phyloP scores from a whole-genome alignment of 305 asterid species.

The Solanum chacoense region DNA sequence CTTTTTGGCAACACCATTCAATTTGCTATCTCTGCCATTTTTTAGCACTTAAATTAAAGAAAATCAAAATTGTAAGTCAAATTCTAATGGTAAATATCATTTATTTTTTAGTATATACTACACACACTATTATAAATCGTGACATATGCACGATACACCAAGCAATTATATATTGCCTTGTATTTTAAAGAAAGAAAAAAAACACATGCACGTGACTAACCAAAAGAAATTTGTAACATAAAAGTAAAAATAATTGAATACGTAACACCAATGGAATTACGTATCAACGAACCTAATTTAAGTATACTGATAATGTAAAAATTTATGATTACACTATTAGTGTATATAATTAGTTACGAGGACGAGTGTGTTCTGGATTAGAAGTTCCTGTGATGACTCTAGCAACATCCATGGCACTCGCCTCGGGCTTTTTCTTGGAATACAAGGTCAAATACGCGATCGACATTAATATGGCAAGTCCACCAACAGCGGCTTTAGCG shows the following conservation, averaged over 20 bases:
- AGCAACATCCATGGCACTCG: constrained; percentile 70
- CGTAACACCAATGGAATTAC: not conserved
- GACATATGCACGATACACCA: not conserved
- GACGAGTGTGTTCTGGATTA: constrained; percentile 34
- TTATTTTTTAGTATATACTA: not conserved
- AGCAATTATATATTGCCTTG: not conserved
- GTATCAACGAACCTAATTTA: not conserved
- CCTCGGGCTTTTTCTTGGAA: constrained; percentile 61
- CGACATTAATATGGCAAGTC: constrained; percentile 26
- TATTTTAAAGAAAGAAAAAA: not conserved
- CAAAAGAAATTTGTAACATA: not conserved
- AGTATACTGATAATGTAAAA: not conserved
- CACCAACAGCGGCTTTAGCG: constrained; percentile 30
- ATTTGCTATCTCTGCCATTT: not conserved
- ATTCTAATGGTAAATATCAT: not conserved
- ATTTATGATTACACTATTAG: not conserved
- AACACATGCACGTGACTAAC: not conserved
- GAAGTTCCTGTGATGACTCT: constrained; percentile 49
- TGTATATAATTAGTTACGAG: constrained; percentile 17
- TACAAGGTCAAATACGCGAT: constrained; percentile 52
- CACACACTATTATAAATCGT: not conserved
- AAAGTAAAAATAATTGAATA: not conserved
- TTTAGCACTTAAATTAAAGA: not conserved
- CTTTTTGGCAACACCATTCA: not conserved
- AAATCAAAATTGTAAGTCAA: not conserved